phyloP scores from a whole-genome alignment of 352 stramenopile genomes.

The Pythium pectinolyticum region DNA sequence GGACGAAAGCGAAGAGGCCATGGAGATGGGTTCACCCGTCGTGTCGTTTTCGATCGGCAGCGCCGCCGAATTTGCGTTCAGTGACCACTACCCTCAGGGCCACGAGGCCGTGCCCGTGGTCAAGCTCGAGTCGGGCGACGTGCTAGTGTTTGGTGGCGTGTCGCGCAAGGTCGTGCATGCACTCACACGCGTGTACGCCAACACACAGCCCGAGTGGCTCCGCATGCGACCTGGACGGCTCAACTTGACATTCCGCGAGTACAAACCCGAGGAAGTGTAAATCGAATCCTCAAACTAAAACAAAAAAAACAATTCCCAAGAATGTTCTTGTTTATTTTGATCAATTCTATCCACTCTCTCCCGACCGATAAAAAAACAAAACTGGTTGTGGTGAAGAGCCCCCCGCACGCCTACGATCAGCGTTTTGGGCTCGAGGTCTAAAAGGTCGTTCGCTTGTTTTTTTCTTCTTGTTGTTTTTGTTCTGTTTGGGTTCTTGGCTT shows the following conservation, averaged over 20 bases:
- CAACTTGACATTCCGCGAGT: conserved; percentile 76
- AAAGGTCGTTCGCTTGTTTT: too few species aligned
- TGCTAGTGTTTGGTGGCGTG: conserved; percentile 69
- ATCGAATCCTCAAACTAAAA: too few species aligned
- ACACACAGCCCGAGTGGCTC: conserved; percentile 51
- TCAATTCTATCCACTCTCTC: too few species aligned
- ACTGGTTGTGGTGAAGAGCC: too few species aligned
- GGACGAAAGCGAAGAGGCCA: conserved; percentile 59
- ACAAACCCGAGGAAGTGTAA: conserved; percentile 33
- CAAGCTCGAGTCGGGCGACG: conserved; percentile 61
- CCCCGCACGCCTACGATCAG: too few species aligned
- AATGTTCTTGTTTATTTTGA: conserved; percentile 16
- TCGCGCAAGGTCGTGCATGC: conserved; percentile 62
- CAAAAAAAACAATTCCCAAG: too few species aligned
- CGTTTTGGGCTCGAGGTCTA: too few species aligned
- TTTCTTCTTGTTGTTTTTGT: too few species aligned
- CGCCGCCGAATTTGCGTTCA: conserved; percentile 67
- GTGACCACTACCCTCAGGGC: conserved; percentile 53
- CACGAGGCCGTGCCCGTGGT: conserved; percentile 58
- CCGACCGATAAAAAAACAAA: too few species aligned
- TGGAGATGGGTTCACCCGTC: conserved; percentile 62
- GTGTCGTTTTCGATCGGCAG: conserved; percentile 72
- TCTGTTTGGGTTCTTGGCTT: too few species aligned
- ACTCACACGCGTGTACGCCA: conserved; percentile 62
- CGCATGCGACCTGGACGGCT: conserved; percentile 59